Base-by-base conservation (phyloP, 768 basidiomycete species). In the Lactifluus volemus region DNA sequence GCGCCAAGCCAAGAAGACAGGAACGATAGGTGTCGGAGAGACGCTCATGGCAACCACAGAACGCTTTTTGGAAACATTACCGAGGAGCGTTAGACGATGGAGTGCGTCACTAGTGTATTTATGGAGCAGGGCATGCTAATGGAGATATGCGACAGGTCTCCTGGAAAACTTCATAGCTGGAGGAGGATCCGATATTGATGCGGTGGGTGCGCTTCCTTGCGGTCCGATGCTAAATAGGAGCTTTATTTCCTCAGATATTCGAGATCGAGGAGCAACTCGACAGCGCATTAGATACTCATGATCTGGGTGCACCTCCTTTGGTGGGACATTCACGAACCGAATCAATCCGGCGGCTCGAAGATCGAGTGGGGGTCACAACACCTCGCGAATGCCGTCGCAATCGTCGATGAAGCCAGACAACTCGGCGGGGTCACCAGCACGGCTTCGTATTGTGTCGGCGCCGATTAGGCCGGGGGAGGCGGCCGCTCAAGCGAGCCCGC, bases 111-210 rank as follows among this genome's bases (percentile, higher is more conserved):
- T 25, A 34, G 17, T 59, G 12, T 59, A n/a, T 15, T 9, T 29
- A 15, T 44, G 12, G 19, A 39, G 7, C 49, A 54, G 55, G 52
- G 48, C 53, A 4, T 34, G 5, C 65, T 19, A 10, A 51, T 15
- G 21, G 41, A 48, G 39, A 34, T 36, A 19, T 44, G 58, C 32
- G 55, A n/a, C 66, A 94, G 91, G 84, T 21, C 76, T 92, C 49
- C 85, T 94, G 60, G 92, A 94, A 65, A 86, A 87, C 10, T 71
- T 92, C 14, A 17, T 63, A 15, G 83, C 78, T n/a, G 89, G 91
- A 2, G 78, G 82, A 2, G 84, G 78, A 60, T 76, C 80, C 4
- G 87, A 90, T 67, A 92, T 94, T 59, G 85, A 87, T 65, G 81
- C 83, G 7, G 89, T 91, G 68, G 19, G 83, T 67, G 32, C 69